Percentiles rank a stretch among this genome's conserved stretches.
Conservation (phyloP, 805 yeast species). For the Brettanomyces bruxellensis region DNA sequence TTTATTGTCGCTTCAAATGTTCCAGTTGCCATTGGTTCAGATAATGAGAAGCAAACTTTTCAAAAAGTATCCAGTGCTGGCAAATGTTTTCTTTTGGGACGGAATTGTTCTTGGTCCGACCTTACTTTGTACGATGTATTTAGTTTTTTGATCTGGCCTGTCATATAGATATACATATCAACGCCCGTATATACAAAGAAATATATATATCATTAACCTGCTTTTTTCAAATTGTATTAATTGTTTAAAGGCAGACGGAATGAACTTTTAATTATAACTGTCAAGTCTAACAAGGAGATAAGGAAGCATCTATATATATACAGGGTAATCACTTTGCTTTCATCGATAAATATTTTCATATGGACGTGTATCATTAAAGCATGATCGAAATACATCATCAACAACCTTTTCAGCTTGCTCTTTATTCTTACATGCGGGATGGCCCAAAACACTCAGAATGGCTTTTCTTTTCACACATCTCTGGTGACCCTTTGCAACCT, state of each 20-base stretch:
- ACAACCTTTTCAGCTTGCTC: constrained; percentile 75
- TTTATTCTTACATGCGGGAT: constrained; percentile 68
- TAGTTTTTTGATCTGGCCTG: constrained; percentile 44
- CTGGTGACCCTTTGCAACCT: constrained; percentile 66
- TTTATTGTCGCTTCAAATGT: constrained; percentile 72
- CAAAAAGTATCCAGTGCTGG: constrained; percentile 48
- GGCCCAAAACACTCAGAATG: constrained; percentile 69
- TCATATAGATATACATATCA: not conserved
- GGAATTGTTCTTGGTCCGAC: constrained; percentile 90
- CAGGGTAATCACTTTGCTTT: constrained; percentile 1
- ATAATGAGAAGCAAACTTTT: constrained; percentile 52
- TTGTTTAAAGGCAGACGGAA: no score
- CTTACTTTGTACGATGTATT: constrained; percentile 72
- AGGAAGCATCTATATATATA: not conserved
- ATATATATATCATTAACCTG: not conserved
- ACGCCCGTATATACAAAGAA: not conserved
- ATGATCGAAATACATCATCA: constrained; percentile 82
- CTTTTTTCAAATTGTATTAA: no score
- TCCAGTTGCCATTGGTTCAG: constrained; percentile 72
- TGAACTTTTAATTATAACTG: no score
- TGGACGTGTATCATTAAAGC: constrained; percentile 93
- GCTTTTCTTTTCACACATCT: constrained; percentile 88
- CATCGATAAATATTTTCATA: constrained; percentile 83
- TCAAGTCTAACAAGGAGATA: no score
- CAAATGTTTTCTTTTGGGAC: constrained; percentile 82